Base-by-base conservation (phyloP, 495 filamentous ascomycete species). In the Oidiodendron maius region DNA sequence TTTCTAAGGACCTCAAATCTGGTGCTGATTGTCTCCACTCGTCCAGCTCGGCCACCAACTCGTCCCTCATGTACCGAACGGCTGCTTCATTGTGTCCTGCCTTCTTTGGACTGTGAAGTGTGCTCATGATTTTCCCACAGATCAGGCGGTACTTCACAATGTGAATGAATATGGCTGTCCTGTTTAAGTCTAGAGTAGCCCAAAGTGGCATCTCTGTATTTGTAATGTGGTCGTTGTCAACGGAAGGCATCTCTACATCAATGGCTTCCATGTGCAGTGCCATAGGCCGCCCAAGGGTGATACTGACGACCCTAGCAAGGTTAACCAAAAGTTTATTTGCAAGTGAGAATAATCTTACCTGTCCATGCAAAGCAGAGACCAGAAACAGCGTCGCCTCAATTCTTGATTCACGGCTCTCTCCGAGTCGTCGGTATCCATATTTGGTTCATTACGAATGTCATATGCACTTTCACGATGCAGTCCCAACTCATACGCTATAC, bases 401-500 rank as follows among this genome's bases (percentile, higher is more conserved):
- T 56, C 56, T 20, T 56, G 22, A 1, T 53, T 20, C 2, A 42
- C 12, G 15, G 51, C 25, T 5, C n/a, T 30, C n/a, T 44, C 16
- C 5, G 11, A 13, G 4, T 25, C 20, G 8, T 20, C 34, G 16
- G 5, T 25, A 12, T 26, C 26, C 43, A 5, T 10, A 13, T 17
- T 26, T n/a, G 9, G 10, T 15, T 23, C 18, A 15, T 11, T 21
- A 4, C 43, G 35, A 16, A 53, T 25, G 2, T 4, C 3, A 48
- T 58, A 62, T 9, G 42, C 34, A n/a, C 50, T 25, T 24, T 62
- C 57, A 4, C 60, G 53, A 43, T 62, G 60, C 1, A 62, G 57
- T 2, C 60, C 60, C 20, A 62, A 17, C 30, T 62, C 60, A 50
- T 57, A 59, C 30, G 53, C 47, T 51, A 58, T 62, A 1, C 57